Percentiles rank a stretch among this genome's conserved stretches.
Evolutionary conservation across 2,329 filamentous ascomycete genomes (phyloP).

Genomic region (Aspergillus versicolor): DNA sequence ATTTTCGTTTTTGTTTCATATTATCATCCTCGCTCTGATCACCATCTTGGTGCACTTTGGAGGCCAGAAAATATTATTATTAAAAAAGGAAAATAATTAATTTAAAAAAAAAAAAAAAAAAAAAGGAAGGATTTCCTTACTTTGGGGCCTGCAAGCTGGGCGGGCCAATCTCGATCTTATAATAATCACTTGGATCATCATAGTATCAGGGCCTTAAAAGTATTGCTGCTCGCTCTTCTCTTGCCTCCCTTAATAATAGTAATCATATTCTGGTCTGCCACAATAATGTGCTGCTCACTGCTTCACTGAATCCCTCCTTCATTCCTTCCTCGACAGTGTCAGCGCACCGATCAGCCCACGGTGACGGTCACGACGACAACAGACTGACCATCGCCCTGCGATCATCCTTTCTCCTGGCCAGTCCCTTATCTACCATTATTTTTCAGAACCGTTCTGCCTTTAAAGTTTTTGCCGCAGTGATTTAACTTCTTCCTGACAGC

Average conservation of each 20-base stretch:
- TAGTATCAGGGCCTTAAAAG: not conserved
- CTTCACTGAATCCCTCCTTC: not conserved
- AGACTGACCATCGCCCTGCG: not conserved
- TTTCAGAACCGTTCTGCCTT: not conserved
- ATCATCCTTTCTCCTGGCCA: not conserved
- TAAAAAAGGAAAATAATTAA: not conserved
- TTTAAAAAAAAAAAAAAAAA: not conserved
- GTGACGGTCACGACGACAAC: too few species aligned
- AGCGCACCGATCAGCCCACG: not conserved
- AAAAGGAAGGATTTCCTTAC: constrained; percentile 10
- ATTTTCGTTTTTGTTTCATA: not conserved
- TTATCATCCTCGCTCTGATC: not conserved
- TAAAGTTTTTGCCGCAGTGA: not conserved
- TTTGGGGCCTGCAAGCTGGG: constrained; percentile 6
- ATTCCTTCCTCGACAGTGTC: not conserved
- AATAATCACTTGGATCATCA: not conserved
- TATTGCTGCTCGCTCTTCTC: constrained; percentile 4
- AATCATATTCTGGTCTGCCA: not conserved
- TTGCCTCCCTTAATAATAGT: not conserved
- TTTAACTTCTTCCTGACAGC: constrained; percentile 15
- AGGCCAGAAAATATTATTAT: not conserved
- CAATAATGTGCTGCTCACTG: not conserved
- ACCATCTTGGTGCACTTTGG: not conserved
- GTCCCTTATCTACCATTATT: not conserved
- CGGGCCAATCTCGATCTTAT: constrained; percentile 9